Percentiles rank a stretch among this genome's conserved stretches.
Evolutionary conservation across 306 rosid genomes (phyloP).

Genomic region (Lupinus albus): DNA sequence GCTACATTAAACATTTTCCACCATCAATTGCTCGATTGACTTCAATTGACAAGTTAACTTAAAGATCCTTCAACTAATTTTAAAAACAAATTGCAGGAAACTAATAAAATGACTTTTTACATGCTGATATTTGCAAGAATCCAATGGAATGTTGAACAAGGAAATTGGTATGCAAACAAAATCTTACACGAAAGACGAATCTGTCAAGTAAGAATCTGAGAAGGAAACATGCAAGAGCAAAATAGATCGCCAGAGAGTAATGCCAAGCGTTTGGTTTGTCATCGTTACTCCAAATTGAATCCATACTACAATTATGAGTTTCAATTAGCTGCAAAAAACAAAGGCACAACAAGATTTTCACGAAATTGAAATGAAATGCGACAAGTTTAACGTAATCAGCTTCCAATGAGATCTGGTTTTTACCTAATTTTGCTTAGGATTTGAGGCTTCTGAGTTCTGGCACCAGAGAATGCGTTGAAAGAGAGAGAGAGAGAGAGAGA

Average conservation of each 20-base stretch:
- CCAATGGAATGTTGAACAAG: neutral
- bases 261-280: slow-evolving; percentile 53
- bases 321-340: slow-evolving; percentile 20
- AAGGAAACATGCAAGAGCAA: slow-evolving; percentile 54
- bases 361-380: slow-evolving; percentile 17
- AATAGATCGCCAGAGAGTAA: slow-evolving; percentile 64
- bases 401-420: slow-evolving; percentile 40
- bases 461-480: slow-evolving; percentile 1
- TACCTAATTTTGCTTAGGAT: slow-evolving; percentile 32
- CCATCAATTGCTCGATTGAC: slow-evolving; percentile 2
- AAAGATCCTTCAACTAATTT: slow-evolving; percentile 15
- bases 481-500: neutral
- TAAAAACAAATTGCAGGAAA: no score
- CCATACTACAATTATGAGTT: slow-evolving; percentile 51
- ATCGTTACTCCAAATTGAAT: slow-evolving; percentile 53
- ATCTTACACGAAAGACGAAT: slow-evolving; percentile 77
- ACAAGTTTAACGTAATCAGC: slow-evolving; percentile 17
- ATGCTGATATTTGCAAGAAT: neutral
- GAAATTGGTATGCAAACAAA: neutral
- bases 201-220: slow-evolving; percentile 70
- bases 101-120: no score
- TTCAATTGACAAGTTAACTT: neutral
- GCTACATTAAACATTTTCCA: neutral
- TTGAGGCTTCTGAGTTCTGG: slow-evolving; percentile 1
- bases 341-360: slow-evolving; percentile 25